Conservation (phyloP, 306 rosid genomes). For the Vigna nakashimae region DNA sequence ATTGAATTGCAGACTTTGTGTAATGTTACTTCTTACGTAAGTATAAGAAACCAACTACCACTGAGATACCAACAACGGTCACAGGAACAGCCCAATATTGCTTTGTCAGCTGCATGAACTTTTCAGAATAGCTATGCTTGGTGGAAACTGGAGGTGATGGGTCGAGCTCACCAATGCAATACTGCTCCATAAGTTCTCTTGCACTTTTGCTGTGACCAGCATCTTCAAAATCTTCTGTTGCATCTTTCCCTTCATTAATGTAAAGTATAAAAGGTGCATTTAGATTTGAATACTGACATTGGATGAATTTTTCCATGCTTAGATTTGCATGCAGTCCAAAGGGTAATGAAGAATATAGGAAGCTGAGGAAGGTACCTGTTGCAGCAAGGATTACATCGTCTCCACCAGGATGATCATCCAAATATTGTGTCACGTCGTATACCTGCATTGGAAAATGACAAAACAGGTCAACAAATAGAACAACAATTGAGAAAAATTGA, state of each 20-base stretch:
- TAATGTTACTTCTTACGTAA: slow-evolving; percentile 60
- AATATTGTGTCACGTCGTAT: slow-evolving; percentile 75
- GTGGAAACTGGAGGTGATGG: slow-evolving; percentile 48
- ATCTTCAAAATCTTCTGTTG: slow-evolving; percentile 94
- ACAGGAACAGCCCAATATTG: slow-evolving; percentile 69
- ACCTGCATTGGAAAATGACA: slow-evolving; percentile 57
- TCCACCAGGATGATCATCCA: slow-evolving; percentile 98
- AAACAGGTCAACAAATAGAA: slow-evolving; percentile 11
- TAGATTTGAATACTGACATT: slow-evolving; percentile 29
- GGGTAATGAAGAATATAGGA: slow-evolving; percentile 1
- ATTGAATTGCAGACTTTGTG: slow-evolving; percentile 25
- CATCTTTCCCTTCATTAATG: slow-evolving; percentile 71
- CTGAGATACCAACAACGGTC: slow-evolving; percentile 65
- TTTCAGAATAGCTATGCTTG: slow-evolving; percentile 47
- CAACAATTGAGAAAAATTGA: slow-evolving; percentile 22
- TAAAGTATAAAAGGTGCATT: slow-evolving; percentile 33
- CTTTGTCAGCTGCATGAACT: slow-evolving; percentile 55
- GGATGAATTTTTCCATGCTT: slow-evolving; percentile 21
- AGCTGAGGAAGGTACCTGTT: slow-evolving; percentile 62
- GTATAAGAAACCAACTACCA: slow-evolving; percentile 61
- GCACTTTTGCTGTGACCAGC: slow-evolving; percentile 86
- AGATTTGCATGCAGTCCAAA: slow-evolving; percentile 1
- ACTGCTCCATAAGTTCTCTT: slow-evolving; percentile 71
- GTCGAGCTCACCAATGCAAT: slow-evolving; percentile 78
- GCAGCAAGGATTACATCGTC: slow-evolving; percentile 76